phyloP scores from a whole-genome alignment of 2,329 filamentous ascomycete species.

The Blastomyces silverae region DNA sequence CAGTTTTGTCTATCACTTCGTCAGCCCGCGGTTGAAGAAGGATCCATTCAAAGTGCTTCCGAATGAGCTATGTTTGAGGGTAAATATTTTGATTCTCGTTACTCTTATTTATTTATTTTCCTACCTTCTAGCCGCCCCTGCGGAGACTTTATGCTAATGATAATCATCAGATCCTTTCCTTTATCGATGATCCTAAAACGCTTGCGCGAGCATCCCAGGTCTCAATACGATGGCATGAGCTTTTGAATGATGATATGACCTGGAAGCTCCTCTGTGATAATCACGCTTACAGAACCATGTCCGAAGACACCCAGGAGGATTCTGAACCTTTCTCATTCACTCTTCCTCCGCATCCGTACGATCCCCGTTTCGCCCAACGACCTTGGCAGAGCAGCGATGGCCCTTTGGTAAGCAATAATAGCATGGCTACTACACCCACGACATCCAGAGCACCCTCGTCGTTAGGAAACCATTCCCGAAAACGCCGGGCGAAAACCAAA shows the following conservation, averaged over 20 bases:
- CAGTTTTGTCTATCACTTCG: conserved; percentile 93
- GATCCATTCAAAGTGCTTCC: conserved; percentile 90
- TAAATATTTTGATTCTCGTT: conserved; percentile 43
- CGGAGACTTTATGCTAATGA: neutral
- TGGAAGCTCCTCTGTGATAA: conserved; percentile 98
- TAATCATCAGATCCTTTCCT: conserved; percentile 70
- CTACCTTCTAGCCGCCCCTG: neutral
- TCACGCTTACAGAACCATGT: conserved; percentile 68
- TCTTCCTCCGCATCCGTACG: conserved; percentile 9
- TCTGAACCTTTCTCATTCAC: conserved; percentile 31
- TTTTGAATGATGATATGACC: conserved; percentile 92
- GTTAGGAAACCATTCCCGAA: conserved; percentile 25
- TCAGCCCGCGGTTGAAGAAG: conserved; percentile 88
- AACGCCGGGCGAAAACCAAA: conserved; percentile 57
- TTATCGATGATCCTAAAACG: conserved; percentile 93
- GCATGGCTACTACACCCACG: neutral
- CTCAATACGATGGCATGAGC: conserved; percentile 87
- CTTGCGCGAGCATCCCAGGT: conserved; percentile 90
- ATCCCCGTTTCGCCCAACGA: neutral
- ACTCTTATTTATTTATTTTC: conserved; percentile 1
- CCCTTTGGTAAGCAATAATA: neutral
- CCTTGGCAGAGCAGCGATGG: conserved; percentile 4
- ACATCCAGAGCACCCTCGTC: conserved; percentile 10
- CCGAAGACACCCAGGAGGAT: conserved; percentile 40
- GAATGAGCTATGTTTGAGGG: conserved; percentile 83